Percentiles rank a stretch among this genome's conserved stretches.
phyloP scores from a whole-genome alignment of 2,329 filamentous ascomycete genomes.

The Ophiostoma ulmi region DNA sequence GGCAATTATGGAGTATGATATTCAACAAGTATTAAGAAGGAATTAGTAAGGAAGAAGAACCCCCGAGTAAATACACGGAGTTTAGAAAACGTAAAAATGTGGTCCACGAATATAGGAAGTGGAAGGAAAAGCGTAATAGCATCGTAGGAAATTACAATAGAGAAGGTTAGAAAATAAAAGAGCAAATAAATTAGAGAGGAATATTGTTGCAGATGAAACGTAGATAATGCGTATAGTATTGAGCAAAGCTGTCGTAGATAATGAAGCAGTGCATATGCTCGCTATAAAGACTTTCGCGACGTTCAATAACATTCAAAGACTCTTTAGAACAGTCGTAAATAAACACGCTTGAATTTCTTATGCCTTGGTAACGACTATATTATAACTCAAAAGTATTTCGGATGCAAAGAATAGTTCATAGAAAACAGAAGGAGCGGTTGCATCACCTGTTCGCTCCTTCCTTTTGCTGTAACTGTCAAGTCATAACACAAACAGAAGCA shows the following conservation, averaged over 20 bases:
- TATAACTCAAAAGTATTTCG: too few species aligned
- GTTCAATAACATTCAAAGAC: too few species aligned
- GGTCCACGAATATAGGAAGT: neutral
- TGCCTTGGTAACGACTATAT: too few species aligned
- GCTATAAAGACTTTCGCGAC: too few species aligned
- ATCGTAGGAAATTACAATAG: neutral
- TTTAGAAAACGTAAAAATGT: neutral
- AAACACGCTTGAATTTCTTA: too few species aligned
- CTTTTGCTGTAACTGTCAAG: constrained; percentile 17
- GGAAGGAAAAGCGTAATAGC: neutral
- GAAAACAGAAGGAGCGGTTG: neutral
- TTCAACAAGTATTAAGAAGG: neutral
- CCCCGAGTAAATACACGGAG: neutral
- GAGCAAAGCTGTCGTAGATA: too few species aligned
- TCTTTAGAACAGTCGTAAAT: too few species aligned
- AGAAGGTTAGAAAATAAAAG: neutral
- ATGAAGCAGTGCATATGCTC: too few species aligned
- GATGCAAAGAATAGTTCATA: too few species aligned
- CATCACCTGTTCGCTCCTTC: neutral
- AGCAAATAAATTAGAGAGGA: neutral
- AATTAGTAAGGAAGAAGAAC: neutral
- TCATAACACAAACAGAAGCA: neutral
- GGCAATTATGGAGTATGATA: too few species aligned
- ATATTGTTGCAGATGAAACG: too few species aligned
- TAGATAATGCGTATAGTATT: too few species aligned